These are phyloP conservation scores for Fusarium subtropicale DNA, from an alignment of 2,329 filamentous ascomycete species.

Conservation along the genomic window DNA sequence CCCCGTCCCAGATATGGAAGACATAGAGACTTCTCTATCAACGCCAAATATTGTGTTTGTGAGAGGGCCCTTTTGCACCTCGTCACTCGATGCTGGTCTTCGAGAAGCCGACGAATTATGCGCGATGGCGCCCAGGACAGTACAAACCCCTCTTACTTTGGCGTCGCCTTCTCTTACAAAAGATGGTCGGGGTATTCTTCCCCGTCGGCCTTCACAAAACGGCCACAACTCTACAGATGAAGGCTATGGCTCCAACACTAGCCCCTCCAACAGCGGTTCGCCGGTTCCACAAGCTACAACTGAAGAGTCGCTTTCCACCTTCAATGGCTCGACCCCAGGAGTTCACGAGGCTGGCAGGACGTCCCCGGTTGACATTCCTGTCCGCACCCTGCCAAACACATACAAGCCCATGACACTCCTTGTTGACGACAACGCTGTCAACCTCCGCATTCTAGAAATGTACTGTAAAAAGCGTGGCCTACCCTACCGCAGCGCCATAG, in stretches of 20 bases:
- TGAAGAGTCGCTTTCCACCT: neutral
- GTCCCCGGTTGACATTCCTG: neutral
- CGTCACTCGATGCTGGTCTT: constrained; percentile 21
- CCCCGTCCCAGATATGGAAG: constrained; percentile 17
- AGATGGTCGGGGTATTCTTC: neutral
- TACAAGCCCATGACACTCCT: constrained; percentile 51
- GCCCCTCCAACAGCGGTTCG: neutral
- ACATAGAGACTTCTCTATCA: neutral
- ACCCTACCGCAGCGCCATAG: constrained; percentile 56
- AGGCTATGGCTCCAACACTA: neutral
- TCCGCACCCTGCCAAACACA: neutral
- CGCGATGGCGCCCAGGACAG: neutral
- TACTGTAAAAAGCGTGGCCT: constrained; percentile 59
- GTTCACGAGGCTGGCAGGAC: neutral
- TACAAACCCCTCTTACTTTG: accelerated
- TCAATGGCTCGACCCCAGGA: neutral
- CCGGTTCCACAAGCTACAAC: neutral
- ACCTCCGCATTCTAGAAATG: constrained; percentile 60
- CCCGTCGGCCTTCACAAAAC: accelerated
- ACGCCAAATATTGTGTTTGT: constrained; percentile 31
- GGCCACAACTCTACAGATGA: constrained; percentile 2
- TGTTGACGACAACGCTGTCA: constrained; percentile 62
- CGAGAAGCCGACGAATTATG: constrained; percentile 20
- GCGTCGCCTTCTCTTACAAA: neutral
- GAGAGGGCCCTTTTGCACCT: constrained; percentile 18